Evolutionary conservation across 2,329 filamentous ascomycete genomes (phyloP).

Genomic region (Colletotrichum sublineola): DNA sequence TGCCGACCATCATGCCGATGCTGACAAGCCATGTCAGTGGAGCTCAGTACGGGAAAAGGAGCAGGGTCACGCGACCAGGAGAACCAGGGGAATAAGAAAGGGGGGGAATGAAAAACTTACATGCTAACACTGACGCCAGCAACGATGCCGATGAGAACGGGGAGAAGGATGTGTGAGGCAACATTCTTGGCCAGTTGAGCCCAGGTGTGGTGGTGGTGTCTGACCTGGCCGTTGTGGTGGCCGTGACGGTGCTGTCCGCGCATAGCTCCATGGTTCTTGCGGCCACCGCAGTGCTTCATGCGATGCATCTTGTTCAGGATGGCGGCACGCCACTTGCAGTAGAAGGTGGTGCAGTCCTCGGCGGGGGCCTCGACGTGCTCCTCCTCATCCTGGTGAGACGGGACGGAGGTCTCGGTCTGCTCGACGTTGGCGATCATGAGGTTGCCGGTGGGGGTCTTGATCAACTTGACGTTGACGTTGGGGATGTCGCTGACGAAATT

Average conservation of each 20-base stretch:
- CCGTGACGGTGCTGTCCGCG: conserved; percentile 45
- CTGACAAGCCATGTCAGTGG: conserved; percentile 53
- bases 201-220: conserved; percentile 54
- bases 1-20: conserved; percentile 76
- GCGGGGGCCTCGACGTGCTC: conserved; percentile 42
- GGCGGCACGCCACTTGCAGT: conserved; percentile 69
- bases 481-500: conserved; percentile 68
- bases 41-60: neutral
- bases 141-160: conserved; percentile 76
- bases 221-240: conserved; percentile 49
- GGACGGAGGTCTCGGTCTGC: conserved; percentile 48
- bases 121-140: conserved; percentile 77
- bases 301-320: conserved; percentile 52
- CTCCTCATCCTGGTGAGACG: conserved; percentile 45
- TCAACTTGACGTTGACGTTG: conserved; percentile 70
- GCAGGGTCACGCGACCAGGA: neutral
- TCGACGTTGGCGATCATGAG: conserved; percentile 67
- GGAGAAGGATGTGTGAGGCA: conserved; percentile 74
- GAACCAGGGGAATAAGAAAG: neutral
- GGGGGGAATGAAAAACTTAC: conserved; percentile 54
- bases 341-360: conserved; percentile 56
- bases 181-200: conserved; percentile 66
- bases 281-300: conserved; percentile 56
- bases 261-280: conserved; percentile 40
- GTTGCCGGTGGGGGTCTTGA: conserved; percentile 69